phyloP scores from a whole-genome alignment of 106 monocot species.

The Dioscorea alata region DNA sequence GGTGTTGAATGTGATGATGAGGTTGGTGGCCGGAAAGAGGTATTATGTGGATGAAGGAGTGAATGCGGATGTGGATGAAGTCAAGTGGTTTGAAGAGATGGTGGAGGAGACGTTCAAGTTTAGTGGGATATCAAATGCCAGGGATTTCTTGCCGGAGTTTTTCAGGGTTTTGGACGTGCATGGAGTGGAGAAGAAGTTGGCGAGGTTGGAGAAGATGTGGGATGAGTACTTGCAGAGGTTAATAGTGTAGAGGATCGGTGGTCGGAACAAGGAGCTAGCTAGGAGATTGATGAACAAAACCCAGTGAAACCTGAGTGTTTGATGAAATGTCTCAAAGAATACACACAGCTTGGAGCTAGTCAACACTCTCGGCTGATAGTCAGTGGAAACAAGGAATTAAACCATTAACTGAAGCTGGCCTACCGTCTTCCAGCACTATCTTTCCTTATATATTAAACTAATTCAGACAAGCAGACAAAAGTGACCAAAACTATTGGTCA shows the following conservation, averaged over 20 bases:
- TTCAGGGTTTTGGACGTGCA: neutral
- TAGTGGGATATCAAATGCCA: neutral
- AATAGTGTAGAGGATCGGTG: too few species aligned
- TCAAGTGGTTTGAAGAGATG: neutral
- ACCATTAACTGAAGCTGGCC: too few species aligned
- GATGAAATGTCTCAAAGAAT: too few species aligned
- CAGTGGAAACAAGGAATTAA: too few species aligned
- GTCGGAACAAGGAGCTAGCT: too few species aligned
- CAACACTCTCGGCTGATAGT: too few species aligned
- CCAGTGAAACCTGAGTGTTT: too few species aligned
- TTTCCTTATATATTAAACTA: too few species aligned
- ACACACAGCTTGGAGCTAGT: too few species aligned
- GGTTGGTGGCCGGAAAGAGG: neutral
- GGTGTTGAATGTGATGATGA: constrained; percentile 8
- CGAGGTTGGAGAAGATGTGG: neutral
- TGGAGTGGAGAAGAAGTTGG: neutral
- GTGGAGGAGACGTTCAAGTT: neutral
- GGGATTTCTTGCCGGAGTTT: constrained; percentile 6
- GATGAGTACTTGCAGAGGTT: constrained; percentile 1
- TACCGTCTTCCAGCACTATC: too few species aligned
- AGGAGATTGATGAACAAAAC: neutral
- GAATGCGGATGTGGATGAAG: neutral
- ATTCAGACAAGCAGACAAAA: too few species aligned
- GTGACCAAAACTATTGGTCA: too few species aligned
- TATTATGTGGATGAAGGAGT: neutral